Evolutionary conservation across 2,329 filamentous ascomycete species (phyloP), one percentile per base, ranked within the genome.

Genomic region (Curvularia hawaiiensis): DNA sequence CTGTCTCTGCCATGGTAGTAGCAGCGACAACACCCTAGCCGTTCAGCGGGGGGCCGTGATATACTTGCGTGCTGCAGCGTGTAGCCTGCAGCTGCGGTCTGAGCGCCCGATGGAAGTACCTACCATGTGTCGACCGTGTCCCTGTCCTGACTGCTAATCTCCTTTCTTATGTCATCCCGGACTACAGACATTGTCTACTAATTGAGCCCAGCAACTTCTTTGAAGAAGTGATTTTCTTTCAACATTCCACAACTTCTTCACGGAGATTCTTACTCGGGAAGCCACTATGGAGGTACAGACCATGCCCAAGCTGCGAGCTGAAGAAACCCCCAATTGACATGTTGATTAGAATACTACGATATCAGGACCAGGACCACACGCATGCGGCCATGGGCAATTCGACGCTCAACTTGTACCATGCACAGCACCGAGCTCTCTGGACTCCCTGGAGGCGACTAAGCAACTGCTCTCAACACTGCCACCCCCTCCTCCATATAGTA

Each of bases 271-370:
- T 6, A 40, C 43, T 39, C 47, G 47, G 31, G 24, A 33, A 45
- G 18, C 49, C 46, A 28, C 33, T 18, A 60, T 60, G 54, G 54
- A 57, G 50, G 57, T 60, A 48, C 49, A 35, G 20, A 30, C 44
- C n/a, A n/a, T 38, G 20, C 28, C 39, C 18, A 22, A n/a, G 18
- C 4, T 43, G 44, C 7, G 9, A 8, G 33, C 8, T 26, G 16
- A 24, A 28, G 26, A 26, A 39, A 14, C 22, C n/a, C 26, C 4
- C 38, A 24, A 50, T 44, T 59, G 26, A 59, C 14, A 14, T 11
- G 24, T 26, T 20, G 22, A 31, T 6, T 30, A 57, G 57, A 47
- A 60, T 45, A 60, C 31, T 20, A 53, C 46, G 12, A 44, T 44
- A 39, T 44, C 45, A 22, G 16, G 6, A 48, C n/a, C 46, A 20